Evolutionary conservation across 805 yeast genomes (phyloP).

Genomic region (Zygosaccharomyces gambellarensis): DNA sequence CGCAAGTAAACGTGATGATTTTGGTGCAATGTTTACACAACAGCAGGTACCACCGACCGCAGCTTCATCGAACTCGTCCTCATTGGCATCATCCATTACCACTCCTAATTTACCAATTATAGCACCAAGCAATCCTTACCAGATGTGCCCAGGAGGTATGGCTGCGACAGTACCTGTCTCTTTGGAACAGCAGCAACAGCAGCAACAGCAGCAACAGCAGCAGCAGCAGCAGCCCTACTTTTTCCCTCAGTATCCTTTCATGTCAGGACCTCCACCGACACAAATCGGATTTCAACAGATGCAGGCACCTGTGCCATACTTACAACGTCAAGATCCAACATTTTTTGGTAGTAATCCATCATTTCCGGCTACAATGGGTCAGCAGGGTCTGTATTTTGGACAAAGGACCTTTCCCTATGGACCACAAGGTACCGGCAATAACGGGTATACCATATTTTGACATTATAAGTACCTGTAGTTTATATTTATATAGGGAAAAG

Average conservation of each 20-base stretch:
- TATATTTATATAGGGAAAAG: constrained; percentile 1
- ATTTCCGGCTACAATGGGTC: background rate
- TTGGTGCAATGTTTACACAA: background rate
- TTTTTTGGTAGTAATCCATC: background rate
- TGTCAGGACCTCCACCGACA: background rate
- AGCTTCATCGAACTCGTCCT: background rate
- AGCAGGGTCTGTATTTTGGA: constrained; percentile 4
- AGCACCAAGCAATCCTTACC: constrained; percentile 1
- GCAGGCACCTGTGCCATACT: constrained; percentile 2
- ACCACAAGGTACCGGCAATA: background rate
- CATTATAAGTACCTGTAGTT: constrained; percentile 1
- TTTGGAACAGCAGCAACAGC: background rate
- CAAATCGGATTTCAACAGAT: constrained; percentile 1
- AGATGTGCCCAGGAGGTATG: constrained; percentile 4
- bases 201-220: constrained; percentile 4
- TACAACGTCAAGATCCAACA: constrained; percentile 1
- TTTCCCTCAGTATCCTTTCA: constrained; percentile 2
- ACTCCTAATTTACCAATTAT: constrained; percentile 1
- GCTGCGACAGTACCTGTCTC: constrained; percentile 2
- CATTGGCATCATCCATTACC: background rate
- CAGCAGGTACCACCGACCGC: background rate
- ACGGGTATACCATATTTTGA: constrained; percentile 4
- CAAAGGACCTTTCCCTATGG: constrained; percentile 1
- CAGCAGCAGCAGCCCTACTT: constrained; percentile 1
- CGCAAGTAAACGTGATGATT: background rate